phyloP scores from a whole-genome alignment of 2,329 filamentous ascomycete genomes.

The Phialophora chinensis region DNA sequence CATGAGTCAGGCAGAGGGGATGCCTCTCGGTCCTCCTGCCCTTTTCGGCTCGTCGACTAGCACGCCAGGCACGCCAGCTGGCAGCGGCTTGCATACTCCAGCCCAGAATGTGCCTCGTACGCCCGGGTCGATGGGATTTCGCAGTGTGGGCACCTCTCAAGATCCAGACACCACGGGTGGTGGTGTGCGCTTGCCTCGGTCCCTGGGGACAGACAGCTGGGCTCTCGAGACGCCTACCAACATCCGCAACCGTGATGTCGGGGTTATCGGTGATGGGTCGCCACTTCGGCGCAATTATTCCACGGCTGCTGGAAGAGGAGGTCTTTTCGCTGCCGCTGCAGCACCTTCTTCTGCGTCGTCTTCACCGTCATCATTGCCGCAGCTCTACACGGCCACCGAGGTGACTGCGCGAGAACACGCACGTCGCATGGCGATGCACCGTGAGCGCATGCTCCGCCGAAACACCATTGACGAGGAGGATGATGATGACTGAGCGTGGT shows the following conservation, averaged over 20 bases:
- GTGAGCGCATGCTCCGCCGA: constrained; percentile 2
- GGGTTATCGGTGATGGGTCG: neutral
- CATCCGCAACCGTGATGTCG: neutral
- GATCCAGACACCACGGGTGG: neutral
- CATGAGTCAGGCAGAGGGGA: neutral
- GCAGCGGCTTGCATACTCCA: neutral
- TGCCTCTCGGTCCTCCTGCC: neutral
- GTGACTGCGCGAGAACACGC: neutral
- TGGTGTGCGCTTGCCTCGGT: neutral
- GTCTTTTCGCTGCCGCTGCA: neutral
- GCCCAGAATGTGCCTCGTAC: neutral
- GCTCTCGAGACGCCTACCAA: neutral
- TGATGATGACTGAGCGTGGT: neutral
- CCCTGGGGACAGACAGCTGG: neutral
- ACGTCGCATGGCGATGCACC: neutral
- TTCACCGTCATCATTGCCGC: neutral
- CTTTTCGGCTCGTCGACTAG: neutral
- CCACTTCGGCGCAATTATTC: neutral
- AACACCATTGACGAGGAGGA: constrained; percentile 2
- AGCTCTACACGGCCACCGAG: neutral
- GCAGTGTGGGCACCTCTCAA: neutral
- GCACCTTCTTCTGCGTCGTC: neutral
- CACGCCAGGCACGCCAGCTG: neutral
- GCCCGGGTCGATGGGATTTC: neutral
- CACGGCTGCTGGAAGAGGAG: neutral